These are phyloP conservation scores for Chytridium lagenaria DNA, from an alignment of 371 early-diverging fungal species.

Conservation along the genomic window DNA sequence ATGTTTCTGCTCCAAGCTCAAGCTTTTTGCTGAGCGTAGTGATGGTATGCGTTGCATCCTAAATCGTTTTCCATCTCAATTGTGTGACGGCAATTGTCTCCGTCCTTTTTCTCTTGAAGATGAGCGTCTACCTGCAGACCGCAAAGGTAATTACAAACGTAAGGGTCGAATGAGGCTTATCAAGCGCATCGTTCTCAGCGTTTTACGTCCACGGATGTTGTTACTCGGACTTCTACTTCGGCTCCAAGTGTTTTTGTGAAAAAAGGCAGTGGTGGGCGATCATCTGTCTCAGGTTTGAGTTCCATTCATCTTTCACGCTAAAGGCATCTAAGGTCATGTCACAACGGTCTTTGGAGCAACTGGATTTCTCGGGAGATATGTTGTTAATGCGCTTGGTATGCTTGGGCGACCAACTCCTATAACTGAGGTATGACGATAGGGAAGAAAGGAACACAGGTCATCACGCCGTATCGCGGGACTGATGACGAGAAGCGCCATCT, in stretches of 20 bases:
- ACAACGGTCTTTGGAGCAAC: conserved; percentile 96
- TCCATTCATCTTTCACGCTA: background rate
- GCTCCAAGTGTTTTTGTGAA: conserved; percentile 39
- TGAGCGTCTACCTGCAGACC: no score
- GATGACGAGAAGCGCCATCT: conserved; percentile 84
- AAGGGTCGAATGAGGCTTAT: no score
- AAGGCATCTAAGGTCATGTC: conserved; percentile 81
- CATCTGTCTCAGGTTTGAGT: conserved; percentile 62
- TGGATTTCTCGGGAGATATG: conserved; percentile 94
- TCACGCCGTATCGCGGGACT: conserved; percentile 90
- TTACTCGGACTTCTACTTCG: conserved; percentile 22
- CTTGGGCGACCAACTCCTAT: no score
- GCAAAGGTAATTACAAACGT: no score
- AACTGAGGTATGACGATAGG: no score
- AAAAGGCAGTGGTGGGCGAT: conserved; percentile 65
- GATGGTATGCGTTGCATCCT: background rate
- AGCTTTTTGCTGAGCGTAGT: background rate
- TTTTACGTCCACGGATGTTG: conserved; percentile 29
- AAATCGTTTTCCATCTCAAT: background rate
- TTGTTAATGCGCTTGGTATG: conserved; percentile 86
- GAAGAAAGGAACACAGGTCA: conserved; percentile 85
- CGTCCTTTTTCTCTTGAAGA: no score
- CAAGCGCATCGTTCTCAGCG: no score
- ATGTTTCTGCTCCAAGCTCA: background rate
- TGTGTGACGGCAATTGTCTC: no score